Conservation (phyloP, 106 monocot species). For the Dendrobium nobile region DNA sequence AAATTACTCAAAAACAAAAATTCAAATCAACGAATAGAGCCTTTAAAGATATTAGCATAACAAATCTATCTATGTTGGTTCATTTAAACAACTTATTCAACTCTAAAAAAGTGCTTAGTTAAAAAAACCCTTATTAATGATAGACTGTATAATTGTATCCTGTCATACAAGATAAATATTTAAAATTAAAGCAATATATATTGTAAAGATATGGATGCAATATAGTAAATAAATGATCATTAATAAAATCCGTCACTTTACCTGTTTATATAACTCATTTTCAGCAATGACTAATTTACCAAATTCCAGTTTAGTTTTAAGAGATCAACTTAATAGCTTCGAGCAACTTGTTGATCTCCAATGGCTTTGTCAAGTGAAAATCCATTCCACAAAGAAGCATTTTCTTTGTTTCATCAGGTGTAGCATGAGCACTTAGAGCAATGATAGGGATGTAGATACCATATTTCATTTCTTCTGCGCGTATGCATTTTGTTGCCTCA, state of each 20-base stretch:
- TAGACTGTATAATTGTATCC: too few species aligned
- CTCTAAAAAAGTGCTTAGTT: too few species aligned
- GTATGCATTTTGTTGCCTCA: constrained; percentile 66
- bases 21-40: too few species aligned
- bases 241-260: neutral
- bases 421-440: constrained; percentile 52
- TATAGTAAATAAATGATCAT: too few species aligned
- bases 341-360: constrained; percentile 22
- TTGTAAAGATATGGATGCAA: neutral
- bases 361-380: constrained; percentile 57
- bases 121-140: too few species aligned
- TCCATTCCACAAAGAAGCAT: constrained; percentile 54
- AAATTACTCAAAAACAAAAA: too few species aligned
- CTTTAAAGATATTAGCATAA: too few species aligned
- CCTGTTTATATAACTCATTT: neutral
- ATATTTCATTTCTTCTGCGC: constrained; percentile 47
- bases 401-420: constrained; percentile 34
- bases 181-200: neutral
- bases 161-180: neutral
- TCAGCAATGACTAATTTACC: neutral
- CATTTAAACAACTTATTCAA: too few species aligned
- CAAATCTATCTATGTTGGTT: too few species aligned
- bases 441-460: constrained; percentile 67
- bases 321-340: constrained; percentile 17
- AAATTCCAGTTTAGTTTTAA: neutral